Evolutionary conservation across 225 moss, liverwort and hornwort species (phyloP), one percentile per base, ranked within the genome.

Genomic region (Bryum argenteum): DNA sequence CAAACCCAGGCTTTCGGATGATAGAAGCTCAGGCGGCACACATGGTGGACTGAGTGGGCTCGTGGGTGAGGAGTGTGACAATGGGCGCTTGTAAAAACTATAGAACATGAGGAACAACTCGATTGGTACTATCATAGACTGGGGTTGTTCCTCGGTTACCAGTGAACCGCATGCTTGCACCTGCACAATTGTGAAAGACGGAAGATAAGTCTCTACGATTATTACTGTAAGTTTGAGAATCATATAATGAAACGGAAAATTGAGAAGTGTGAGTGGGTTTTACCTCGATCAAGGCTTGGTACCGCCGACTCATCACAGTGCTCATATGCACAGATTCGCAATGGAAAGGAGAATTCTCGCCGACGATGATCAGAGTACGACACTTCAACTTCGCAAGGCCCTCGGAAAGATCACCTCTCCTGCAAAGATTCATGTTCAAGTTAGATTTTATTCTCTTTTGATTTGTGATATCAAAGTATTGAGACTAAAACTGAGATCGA

Each of bases 51-150:
- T 97, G 1, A 94, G 88, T 51, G 92, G 97, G 58, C 89, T 94
- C 7, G 90, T 89, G 22, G 90, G 90, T 5, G 91, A 92, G 26
- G 84, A 88, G 38, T 67, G 75, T 9, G 77, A 80, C 74, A 88
- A 75, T 48, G 86, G 88, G 15, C 85, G 81, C 28, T 89, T 79
- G 73, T 89, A 91, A 52, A 92, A 88, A 38, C 79, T 84, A 43
- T 91, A 94, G 63, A 85, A 89, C 92, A 92, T 98, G 16, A 98
- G 65, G 45, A 98, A 98, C 61, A 94, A 79, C 71, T 92, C 90
- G 18, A 94, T 92, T 6, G 92, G 90, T 52, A 94, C 89, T 44
- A 94, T 61, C 92, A 94, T 94, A 13, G 94, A 92, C 54, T 88
- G 77, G 15, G 80, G 82, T 58, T 88, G 84, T 50, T 85, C 82